A percentile compares a stretch with the other conserved stretches of the same genome.
Conservation (phyloP, 1,284 basidiomycete species). For the Polyporus tsugae region DNA sequence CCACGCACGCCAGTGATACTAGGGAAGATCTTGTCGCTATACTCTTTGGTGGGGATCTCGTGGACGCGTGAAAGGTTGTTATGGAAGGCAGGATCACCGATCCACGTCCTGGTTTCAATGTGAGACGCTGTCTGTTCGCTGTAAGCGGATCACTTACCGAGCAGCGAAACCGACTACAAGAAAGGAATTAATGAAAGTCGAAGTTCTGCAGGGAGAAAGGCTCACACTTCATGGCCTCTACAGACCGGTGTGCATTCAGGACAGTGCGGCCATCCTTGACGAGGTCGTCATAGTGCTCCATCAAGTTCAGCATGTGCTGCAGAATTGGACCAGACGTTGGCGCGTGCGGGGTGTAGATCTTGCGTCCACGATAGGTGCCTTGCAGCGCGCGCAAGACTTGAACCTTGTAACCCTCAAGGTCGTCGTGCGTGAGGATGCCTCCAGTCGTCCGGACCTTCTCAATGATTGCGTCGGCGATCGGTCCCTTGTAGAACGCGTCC, state of each 20-base stretch:
- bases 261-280: slow-evolving; percentile 56
- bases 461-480: slow-evolving; percentile 79
- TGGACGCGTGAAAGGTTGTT: slow-evolving; percentile 65
- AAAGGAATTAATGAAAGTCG: slow-evolving; percentile 5
- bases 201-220: not conserved
- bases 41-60: slow-evolving; percentile 78
- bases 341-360: slow-evolving; percentile 84
- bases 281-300: slow-evolving; percentile 71
- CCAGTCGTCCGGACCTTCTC: slow-evolving; percentile 73
- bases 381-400: slow-evolving; percentile 78
- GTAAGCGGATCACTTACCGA: slow-evolving; percentile 50
- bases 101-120: slow-evolving; percentile 64
- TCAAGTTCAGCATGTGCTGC: slow-evolving; percentile 81
- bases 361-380: slow-evolving; percentile 80
- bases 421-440: slow-evolving; percentile 80
- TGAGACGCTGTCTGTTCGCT: not conserved
- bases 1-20: slow-evolving; percentile 83
- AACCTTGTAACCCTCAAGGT: slow-evolving; percentile 77
- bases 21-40: slow-evolving; percentile 63
- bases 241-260: slow-evolving; percentile 72
- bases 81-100: slow-evolving; percentile 79
- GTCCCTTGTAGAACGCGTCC: slow-evolving; percentile 81
- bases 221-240: slow-evolving; percentile 83
- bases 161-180: slow-evolving; percentile 75
- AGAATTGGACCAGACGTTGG: slow-evolving; percentile 87